Evolutionary conservation across 768 basidiomycete species (phyloP).

Genomic region (Tylopilus balloui): DNA sequence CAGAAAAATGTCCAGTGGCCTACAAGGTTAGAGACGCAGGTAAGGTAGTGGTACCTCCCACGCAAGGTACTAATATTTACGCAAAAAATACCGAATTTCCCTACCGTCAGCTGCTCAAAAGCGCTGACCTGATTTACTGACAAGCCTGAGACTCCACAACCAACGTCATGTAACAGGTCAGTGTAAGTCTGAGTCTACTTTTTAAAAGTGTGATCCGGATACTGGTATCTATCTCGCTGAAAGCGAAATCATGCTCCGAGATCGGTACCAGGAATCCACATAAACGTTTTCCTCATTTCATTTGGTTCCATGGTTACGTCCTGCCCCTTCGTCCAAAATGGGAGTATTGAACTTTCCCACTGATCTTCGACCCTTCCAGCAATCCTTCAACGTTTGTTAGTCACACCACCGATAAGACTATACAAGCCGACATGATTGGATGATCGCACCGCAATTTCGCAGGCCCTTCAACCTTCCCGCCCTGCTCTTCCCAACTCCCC

Average conservation of each 20-base stretch:
- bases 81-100: no score
- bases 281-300: neutral
- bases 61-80: no score
- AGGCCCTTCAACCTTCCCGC: neutral
- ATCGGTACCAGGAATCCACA: neutral
- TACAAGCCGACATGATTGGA: neutral
- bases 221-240: neutral
- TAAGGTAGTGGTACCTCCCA: no score
- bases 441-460: constrained; percentile 4
- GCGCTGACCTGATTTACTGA: constrained; percentile 2
- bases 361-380: constrained; percentile 3
- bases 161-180: neutral
- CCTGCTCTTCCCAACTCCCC: neutral
- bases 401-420: constrained; percentile 4
- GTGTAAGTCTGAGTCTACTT: neutral
- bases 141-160: constrained; percentile 13
- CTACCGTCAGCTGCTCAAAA: no score
- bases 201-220: neutral
- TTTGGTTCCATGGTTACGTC: neutral
- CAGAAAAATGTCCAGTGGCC: no score
- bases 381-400: neutral
- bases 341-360: constrained; percentile 9
- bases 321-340: neutral
- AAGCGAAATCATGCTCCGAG: neutral
- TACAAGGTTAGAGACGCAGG: no score